Conservation (phyloP, 148 eudicot species). For the Tetragonia tetragonoides region DNA sequence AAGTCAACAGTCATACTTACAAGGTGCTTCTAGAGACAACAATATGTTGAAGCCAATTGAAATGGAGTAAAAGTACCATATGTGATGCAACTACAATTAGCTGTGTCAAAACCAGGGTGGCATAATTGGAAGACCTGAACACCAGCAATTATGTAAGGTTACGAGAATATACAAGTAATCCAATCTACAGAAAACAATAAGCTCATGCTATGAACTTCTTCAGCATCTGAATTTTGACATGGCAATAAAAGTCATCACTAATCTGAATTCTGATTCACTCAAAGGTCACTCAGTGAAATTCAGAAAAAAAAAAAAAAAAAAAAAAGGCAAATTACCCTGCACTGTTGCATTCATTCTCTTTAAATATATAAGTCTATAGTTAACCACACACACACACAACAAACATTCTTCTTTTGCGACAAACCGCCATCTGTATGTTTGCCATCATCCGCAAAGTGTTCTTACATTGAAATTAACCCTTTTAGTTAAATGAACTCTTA, state of each 20-base stretch:
- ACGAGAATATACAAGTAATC: conserved; percentile 1
- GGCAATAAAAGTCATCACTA: background rate
- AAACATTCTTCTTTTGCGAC: background rate
- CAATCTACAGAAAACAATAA: background rate
- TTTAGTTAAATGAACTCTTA: too few relatives aligned
- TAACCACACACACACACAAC: background rate
- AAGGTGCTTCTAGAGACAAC: background rate
- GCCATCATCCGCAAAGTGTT: background rate
- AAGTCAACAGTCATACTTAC: conserved; percentile 14
- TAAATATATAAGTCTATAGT: background rate
- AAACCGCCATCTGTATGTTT: background rate
- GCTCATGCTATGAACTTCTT: background rate
- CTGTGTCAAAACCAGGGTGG: conserved; percentile 71
- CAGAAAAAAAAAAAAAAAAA: background rate
- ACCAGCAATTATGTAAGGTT: conserved; percentile 17
- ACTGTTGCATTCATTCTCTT: background rate
- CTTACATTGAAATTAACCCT: background rate
- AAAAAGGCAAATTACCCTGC: background rate
- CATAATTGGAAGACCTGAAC: conserved; percentile 86
- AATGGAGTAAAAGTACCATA: conserved; percentile 51
- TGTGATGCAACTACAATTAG: conserved; percentile 75
- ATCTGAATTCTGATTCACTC: background rate
- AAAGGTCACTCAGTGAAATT: background rate
- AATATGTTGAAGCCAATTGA: background rate
- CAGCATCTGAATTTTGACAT: background rate